Base-by-base conservation (phyloP, 176 grass and related monocot species). In the Pontederia crassipes region DNA sequence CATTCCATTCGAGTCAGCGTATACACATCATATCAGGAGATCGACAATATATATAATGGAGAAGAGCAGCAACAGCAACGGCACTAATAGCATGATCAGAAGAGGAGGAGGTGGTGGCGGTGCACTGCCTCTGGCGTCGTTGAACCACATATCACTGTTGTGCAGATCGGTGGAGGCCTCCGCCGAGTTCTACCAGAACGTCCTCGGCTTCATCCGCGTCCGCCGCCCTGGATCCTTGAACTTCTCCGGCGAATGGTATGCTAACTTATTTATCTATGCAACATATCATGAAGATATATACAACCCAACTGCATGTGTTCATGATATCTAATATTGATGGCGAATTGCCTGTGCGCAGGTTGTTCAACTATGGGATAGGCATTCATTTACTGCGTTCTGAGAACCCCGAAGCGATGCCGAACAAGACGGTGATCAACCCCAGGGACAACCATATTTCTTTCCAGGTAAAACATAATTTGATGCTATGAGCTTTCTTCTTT, bases 401-500 rank as follows among this genome's bases (percentile, higher is more conserved):
- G 32, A 76, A 86, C 16, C 81, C 52, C 0, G 75, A 67, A 26
- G 85, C 72, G 55, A 32, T 89, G 75, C 76, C 85, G 1, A 62
- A n/a, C 16, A 89, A 95, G 62, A 46, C 58, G 52, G 82, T 85
- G 79, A 95, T 95, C 54, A 67, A 95, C 55, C 89, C 89, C 18
- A 95, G 83, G 58, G 89, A 95, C 20, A 89, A 89, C 17, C 89
- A 95, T 65, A 89, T 95, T 65, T 95, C 89, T 27, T 95, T 95
- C 76, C 89, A 95, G 73, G 32, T 40, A 40, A 40, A 40, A 40
- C 2, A 40, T 40, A 0, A 24, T 24, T 24, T 24, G 20, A 24
- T 24, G 20, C 1, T 24, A 24, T 24, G 20, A 24, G 20, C 20
- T 24, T 24, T 24, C 1, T 24, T 24, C 20, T 24, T 24, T 24